Base-by-base conservation (phyloP, 495 filamentous ascomycete species). In the Tuber microsphaerosporum region DNA sequence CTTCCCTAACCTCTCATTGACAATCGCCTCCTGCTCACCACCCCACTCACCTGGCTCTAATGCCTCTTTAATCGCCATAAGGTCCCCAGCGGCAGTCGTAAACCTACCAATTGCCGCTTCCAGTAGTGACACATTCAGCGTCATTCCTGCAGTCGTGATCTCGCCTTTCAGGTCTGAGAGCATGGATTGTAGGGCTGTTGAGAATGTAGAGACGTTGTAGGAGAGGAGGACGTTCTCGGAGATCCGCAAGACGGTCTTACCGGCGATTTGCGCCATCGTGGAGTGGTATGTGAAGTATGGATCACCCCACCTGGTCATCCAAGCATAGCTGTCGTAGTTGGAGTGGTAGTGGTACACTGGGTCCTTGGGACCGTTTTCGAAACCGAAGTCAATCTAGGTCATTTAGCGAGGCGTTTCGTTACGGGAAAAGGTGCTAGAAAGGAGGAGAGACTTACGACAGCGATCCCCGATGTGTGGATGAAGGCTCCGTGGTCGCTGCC, bases 401-500 rank as follows among this genome's bases (percentile, higher is more conserved):
- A 22, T 45, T 10, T 31, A 75, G 45, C 78, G 75, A 51, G 5
- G 39, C 39, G 39, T 6, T 10, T 22, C 19, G 71, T 72, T 0
- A 10, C n/a, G 9, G 51, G 51, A 61, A 61, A 31, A 3, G 10
- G 12, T 61, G 9, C n/a, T 26, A n/a, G n/a, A 41, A 71, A 14
- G 39, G 22, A n/a, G 43, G 17, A 39, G 16, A 4, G 69, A 44
- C 81, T 75, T 74, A 91, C 82, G 76, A 85, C 89, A 17, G 91
- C 85, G 42, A 93, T 88, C 45, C 93, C 93, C 0, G 80, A 90
- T 89, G 83, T 92, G 88, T 79, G 77, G 43, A 80, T 56, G 85
- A 92, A 92, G 17, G 90, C 91, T n/a, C 90, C 92, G 75, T 91
- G 92, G 76, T 93, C 91, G 77, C 88, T 90, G 26, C 91, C 91